Percentiles rank a stretch among this genome's conserved stretches.
Evolutionary conservation across 805 yeast genomes (phyloP).

Genomic region (Saturnispora gosingensis): DNA sequence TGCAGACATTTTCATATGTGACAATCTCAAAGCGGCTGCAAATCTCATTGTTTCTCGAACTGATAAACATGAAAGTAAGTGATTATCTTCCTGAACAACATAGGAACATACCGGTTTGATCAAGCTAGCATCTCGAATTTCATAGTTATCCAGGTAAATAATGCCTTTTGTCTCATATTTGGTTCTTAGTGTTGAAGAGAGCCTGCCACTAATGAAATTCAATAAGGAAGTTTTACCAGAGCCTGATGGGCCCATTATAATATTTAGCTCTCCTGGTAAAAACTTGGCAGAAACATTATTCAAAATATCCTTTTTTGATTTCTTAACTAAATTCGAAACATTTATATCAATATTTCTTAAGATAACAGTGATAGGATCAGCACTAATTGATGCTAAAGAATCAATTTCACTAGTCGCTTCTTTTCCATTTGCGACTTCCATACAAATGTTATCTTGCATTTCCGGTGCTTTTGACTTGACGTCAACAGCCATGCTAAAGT

Average conservation of each 20-base stretch:
- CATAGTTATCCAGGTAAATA: conserved; percentile 33
- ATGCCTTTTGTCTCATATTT: conserved; percentile 31
- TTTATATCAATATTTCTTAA: conserved; percentile 18
- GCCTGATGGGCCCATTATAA: conserved; percentile 77
- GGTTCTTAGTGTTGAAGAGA: conserved; percentile 28
- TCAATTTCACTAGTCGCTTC: neutral
- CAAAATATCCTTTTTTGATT: conserved; percentile 28
- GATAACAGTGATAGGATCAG: conserved; percentile 11
- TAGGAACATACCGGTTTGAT: conserved; percentile 50
- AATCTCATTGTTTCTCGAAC: conserved; percentile 67
- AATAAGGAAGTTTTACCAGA: conserved; percentile 66
- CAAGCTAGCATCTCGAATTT: conserved; percentile 20
- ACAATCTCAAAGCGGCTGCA: conserved; percentile 63
- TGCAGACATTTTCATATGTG: conserved; percentile 29
- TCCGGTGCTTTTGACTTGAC: conserved; percentile 11
- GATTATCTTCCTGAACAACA: conserved; percentile 75
- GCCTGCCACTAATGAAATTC: conserved; percentile 53
- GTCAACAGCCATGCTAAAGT: conserved; percentile 40
- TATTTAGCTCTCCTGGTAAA: conserved; percentile 49
- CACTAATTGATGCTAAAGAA: neutral
- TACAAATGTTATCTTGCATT: conserved; percentile 12
- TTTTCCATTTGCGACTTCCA: neutral
- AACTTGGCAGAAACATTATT: conserved; percentile 42
- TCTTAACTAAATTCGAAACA: conserved; percentile 18
- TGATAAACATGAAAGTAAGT: conserved; percentile 59